Percentiles rank a stretch among this genome's conserved stretches.
Evolutionary conservation across 495 filamentous ascomycete genomes (phyloP).

Genomic region (Ramalina intermedia): DNA sequence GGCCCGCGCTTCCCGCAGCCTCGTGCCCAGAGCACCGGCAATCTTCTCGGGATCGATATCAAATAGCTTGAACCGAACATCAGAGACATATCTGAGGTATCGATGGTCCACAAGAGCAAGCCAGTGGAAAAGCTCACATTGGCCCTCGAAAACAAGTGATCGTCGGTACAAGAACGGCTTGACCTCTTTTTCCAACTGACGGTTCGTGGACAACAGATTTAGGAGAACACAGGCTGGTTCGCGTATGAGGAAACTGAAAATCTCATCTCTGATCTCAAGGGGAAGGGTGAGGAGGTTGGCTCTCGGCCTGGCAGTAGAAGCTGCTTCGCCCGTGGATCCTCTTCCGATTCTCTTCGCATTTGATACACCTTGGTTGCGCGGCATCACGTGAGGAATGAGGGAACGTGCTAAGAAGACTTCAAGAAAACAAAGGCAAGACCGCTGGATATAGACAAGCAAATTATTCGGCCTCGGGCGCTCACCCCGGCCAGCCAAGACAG

Average conservation of each 20-base stretch:
- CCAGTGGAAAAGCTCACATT: slow-evolving; percentile 13
- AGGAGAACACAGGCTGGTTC: slow-evolving; percentile 7
- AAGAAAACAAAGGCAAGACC: background rate
- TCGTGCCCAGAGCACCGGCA: slow-evolving; percentile 12
- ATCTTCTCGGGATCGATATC: slow-evolving; percentile 15
- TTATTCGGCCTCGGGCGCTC: no score
- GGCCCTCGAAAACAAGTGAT: slow-evolving; percentile 14
- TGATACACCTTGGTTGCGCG: background rate
- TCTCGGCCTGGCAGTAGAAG: background rate
- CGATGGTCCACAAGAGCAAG: slow-evolving; percentile 10
- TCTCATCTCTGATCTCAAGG: slow-evolving; percentile 13
- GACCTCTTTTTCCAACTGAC: slow-evolving; percentile 11
- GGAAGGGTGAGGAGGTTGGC: slow-evolving; percentile 8
- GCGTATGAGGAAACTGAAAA: slow-evolving; percentile 8
- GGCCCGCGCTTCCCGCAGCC: slow-evolving; percentile 9
- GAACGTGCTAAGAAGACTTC: background rate
- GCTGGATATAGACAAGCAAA: no score
- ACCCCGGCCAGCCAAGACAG: no score
- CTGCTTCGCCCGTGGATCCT: background rate
- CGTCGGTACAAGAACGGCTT: slow-evolving; percentile 14
- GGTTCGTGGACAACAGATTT: slow-evolving; percentile 8
- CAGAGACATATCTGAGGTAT: slow-evolving; percentile 7
- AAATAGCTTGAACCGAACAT: slow-evolving; percentile 12
- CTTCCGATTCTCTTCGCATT: background rate
- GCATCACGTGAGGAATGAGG: background rate